These are phyloP conservation scores for Saccharata proteae DNA, from an alignment of 2,329 filamentous ascomycete species.

Conservation along the genomic window DNA sequence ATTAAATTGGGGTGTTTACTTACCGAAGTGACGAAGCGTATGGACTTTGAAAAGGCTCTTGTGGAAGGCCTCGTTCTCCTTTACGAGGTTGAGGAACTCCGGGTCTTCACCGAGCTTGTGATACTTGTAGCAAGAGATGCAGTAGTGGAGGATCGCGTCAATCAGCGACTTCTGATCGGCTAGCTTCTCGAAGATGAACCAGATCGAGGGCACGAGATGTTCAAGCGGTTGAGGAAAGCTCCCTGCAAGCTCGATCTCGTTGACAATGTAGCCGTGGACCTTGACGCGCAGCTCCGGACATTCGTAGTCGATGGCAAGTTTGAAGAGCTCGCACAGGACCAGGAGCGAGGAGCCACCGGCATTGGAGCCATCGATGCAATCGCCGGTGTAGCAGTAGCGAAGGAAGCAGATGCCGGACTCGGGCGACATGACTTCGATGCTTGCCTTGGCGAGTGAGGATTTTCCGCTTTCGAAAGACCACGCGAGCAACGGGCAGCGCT, in stretches of 20 bases:
- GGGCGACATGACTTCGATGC: slow-evolving; percentile 25
- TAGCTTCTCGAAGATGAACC: slow-evolving; percentile 22
- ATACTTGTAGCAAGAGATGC: slow-evolving; percentile 24
- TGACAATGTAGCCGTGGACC: slow-evolving; percentile 28
- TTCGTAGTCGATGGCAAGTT: slow-evolving; percentile 29
- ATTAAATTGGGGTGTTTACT: slow-evolving; percentile 10
- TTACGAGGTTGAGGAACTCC: slow-evolving; percentile 25
- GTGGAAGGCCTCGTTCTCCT: slow-evolving; percentile 26
- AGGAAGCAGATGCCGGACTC: slow-evolving; percentile 25
- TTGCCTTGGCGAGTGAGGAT: slow-evolving; percentile 18
- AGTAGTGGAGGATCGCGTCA: slow-evolving; percentile 31
- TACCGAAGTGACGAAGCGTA: slow-evolving; percentile 27
- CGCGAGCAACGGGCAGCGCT: slow-evolving; percentile 27
- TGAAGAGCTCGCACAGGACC: slow-evolving; percentile 29
- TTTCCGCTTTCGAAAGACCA: slow-evolving; percentile 26
- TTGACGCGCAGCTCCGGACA: slow-evolving; percentile 25
- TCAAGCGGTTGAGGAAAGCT: slow-evolving; percentile 24
- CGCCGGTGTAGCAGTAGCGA: slow-evolving; percentile 29
- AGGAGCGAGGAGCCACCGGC: slow-evolving; percentile 20
- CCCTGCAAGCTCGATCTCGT: slow-evolving; percentile 27
- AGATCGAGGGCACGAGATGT: slow-evolving; percentile 28
- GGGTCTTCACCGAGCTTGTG: slow-evolving; percentile 24
- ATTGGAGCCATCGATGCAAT: background rate
- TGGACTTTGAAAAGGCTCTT: slow-evolving; percentile 28
- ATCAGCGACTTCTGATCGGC: slow-evolving; percentile 18